Percentiles rank a stretch among this genome's conserved stretches.
These are phyloP conservation scores for Plantago ovata DNA, from an alignment of 257 asterid genomes.

Conservation along the genomic window DNA sequence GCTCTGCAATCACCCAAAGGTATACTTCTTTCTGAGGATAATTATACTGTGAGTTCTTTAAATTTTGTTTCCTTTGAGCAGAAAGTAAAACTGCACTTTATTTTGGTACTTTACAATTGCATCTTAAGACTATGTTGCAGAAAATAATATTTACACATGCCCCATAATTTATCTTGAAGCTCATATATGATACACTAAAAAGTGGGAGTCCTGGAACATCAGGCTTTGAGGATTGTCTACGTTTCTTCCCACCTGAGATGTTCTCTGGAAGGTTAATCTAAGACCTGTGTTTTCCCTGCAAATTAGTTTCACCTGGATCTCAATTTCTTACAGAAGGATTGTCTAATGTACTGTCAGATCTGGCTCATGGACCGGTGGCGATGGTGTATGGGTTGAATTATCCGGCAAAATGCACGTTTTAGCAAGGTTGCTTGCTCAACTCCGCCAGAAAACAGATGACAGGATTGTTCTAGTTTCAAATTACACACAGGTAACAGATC, in stretches of 20 bases:
- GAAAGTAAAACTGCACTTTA: constrained; percentile 14
- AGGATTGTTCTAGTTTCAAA: constrained; percentile 95
- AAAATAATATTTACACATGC: constrained; percentile 26
- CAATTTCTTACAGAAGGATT: constrained; percentile 1
- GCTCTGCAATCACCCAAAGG: constrained; percentile 99
- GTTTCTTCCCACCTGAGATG: constrained; percentile 85
- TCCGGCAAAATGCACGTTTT: constrained; percentile 98
- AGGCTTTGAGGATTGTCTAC: constrained; percentile 84
- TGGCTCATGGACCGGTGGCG: constrained; percentile 98
- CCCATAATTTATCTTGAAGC: constrained; percentile 40
- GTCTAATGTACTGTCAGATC: constrained; percentile 48
- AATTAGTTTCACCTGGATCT: constrained; percentile 9
- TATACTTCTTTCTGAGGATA: constrained; percentile 23
- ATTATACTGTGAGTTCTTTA: constrained; percentile 6
- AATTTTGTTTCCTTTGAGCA: constrained; percentile 18
- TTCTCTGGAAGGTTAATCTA: constrained; percentile 75
- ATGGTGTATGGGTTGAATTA: constrained; percentile 94
- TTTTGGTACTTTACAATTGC: constrained; percentile 11
- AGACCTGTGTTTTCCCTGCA: constrained; percentile 2
- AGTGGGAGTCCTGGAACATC: constrained; percentile 86
- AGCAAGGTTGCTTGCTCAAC: constrained; percentile 91
- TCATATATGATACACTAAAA: constrained; percentile 83
- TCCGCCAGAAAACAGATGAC: constrained; percentile 84
- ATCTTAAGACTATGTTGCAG: constrained; percentile 16
- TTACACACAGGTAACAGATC: constrained; percentile 76